Evolutionary conservation across 345 rosid species (phyloP).

Genomic region (Clausena lansium): DNA sequence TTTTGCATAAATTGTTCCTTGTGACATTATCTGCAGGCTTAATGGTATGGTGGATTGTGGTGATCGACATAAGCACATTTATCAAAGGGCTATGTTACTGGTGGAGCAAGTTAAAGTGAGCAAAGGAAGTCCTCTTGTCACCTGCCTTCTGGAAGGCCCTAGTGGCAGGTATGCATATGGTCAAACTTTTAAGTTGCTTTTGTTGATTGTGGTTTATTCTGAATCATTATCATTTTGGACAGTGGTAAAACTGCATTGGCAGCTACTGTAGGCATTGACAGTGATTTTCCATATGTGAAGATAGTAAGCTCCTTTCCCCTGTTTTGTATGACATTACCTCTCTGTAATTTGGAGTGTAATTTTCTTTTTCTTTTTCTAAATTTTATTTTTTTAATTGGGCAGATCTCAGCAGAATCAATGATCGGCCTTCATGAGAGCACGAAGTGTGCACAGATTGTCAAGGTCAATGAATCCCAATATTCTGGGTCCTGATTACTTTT

Average conservation of each 20-base stretch:
- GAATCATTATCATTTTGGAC: slow-evolving; percentile 25
- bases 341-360: neutral
- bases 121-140: slow-evolving; percentile 88
- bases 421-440: slow-evolving; percentile 96
- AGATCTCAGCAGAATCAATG: slow-evolving; percentile 97
- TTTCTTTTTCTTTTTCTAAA: neutral
- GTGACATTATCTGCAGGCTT: slow-evolving; percentile 46
- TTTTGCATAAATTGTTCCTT: slow-evolving; percentile 15
- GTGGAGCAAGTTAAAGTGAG: slow-evolving; percentile 99
- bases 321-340: neutral
- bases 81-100: slow-evolving; percentile 80
- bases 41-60: slow-evolving; percentile 96
- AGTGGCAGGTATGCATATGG: slow-evolving; percentile 70
- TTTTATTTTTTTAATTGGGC: slow-evolving; percentile 16
- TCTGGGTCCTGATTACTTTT: neutral
- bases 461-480: slow-evolving; percentile 47
- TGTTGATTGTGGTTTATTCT: slow-evolving; percentile 17
- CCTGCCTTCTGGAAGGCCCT: slow-evolving; percentile 94
- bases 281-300: slow-evolving; percentile 97
- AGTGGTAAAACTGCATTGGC: slow-evolving; percentile 99
- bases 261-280: slow-evolving; percentile 91
- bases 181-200: slow-evolving; percentile 5
- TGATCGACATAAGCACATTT: slow-evolving; percentile 68
- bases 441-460: slow-evolving; percentile 87
- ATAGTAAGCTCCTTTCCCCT: slow-evolving; percentile 56